Base-by-base conservation (phyloP, 768 basidiomycete genomes). In the Pulveroboletus sp. region DNA sequence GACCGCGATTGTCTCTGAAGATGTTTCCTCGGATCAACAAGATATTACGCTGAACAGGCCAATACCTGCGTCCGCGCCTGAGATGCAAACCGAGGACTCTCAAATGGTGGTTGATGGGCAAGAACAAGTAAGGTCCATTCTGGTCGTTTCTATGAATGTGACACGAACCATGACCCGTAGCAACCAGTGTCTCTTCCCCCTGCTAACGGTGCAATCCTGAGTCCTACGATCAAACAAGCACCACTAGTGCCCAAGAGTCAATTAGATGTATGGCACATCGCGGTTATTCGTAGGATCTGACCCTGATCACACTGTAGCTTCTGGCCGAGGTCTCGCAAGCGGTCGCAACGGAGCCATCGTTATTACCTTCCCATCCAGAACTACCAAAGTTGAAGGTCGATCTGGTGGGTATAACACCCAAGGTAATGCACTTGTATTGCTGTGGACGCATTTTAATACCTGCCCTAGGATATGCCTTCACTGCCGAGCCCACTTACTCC, bases 281-380 rank as follows among this genome's bases (percentile, higher is more conserved):
- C 47, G 30, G 43, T 58, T 47, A 30, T 26, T 14, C 45, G 27
- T 53, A 30, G 43, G 40, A 57, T 53, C 40, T 66, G 39, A 51
- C 27, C 23, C 49, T 63, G 47, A 65, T 32, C 32, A 35, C 38
- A 50, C 30, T 32, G 24, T 45, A 65, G 64, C 62, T 65, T 49
- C 31, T 61, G 51, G 59, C 62, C 24, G 63, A 60, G 39, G 62
- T 64, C 36, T 62, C 64, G 4, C 63, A 62, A 56, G 57, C 60
- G 17, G 60, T 63, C n/a, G 65, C 64, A 16, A 67, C 60, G 4
- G 56, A 64, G 39, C 60, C 60, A 6, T 65, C 63, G 34, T 38
- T 65, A 3, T 31, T 63, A 22, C 63, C 60, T 7, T 63, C 55
- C 3, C 63, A 63, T 31, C 63, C 58, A 8, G 63, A 63, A n/a